These are phyloP conservation scores for Citrullus mucosospermus DNA, from an alignment of 306 rosid genomes.

Conservation along the genomic window DNA sequence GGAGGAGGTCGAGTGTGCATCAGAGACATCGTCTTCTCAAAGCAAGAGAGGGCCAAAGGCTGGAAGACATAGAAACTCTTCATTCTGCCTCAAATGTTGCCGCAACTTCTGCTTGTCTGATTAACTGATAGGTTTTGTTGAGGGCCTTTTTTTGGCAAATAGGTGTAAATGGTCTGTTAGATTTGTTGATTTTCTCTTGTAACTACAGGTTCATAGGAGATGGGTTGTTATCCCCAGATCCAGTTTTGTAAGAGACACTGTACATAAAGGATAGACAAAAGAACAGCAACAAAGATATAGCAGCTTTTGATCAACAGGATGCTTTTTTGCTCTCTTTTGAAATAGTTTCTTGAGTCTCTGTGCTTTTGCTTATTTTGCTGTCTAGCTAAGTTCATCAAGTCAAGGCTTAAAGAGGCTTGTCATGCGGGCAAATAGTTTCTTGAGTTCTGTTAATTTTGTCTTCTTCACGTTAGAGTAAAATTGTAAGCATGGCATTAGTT, in stretches of 20 bases:
- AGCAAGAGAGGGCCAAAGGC: not conserved
- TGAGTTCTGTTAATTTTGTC: no score
- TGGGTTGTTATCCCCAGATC: not conserved
- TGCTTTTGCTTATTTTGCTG: not conserved
- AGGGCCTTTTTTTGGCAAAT: not conserved
- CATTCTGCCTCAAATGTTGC: slow-evolving; percentile 11
- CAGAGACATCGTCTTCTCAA: not conserved
- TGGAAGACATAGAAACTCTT: slow-evolving; percentile 6
- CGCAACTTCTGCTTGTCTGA: not conserved
- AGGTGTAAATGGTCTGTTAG: slow-evolving; percentile 5
- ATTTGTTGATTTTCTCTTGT: not conserved
- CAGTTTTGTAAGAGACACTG: slow-evolving; percentile 5
- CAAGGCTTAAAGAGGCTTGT: no score
- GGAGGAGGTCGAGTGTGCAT: not conserved
- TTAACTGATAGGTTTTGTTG: slow-evolving; percentile 5
- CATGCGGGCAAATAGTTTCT: no score
- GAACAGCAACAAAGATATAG: not conserved
- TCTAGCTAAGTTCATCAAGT: no score
- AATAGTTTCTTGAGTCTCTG: not conserved
- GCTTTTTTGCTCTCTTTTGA: not conserved
- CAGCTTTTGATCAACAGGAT: not conserved
- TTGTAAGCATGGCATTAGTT: no score
- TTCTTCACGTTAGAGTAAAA: no score
- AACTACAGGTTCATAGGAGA: slow-evolving; percentile 1
- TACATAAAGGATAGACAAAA: slow-evolving; percentile 7